Evolutionary conservation across 2,329 filamentous ascomycete species (phyloP).

Genomic region (Rhinocladiella similis): DNA sequence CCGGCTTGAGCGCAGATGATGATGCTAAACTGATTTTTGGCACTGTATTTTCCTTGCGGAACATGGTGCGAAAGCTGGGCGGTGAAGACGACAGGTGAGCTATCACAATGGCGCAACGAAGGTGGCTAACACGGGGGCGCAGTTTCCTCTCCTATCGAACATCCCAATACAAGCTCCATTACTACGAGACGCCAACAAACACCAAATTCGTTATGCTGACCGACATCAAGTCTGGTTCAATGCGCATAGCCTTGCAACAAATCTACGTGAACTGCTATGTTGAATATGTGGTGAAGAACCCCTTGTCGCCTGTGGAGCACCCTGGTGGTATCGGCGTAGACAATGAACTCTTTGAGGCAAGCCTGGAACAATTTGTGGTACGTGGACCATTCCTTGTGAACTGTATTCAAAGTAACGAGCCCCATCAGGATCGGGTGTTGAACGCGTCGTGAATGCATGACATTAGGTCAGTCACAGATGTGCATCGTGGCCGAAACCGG

Average conservation of each 20-base stretch:
- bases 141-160: slow-evolving; percentile 94
- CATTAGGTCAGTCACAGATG: too few species aligned
- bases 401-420: too few species aligned
- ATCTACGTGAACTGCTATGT: slow-evolving; percentile 99
- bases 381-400: slow-evolving; percentile 22
- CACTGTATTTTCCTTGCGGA: slow-evolving; percentile 91
- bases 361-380: slow-evolving; percentile 54
- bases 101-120: not conserved
- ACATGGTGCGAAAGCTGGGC: slow-evolving; percentile 94
- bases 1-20: slow-evolving; percentile 63
- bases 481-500: not conserved
- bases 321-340: slow-evolving; percentile 62
- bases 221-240: slow-evolving; percentile 82
- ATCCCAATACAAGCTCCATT: slow-evolving; percentile 95
- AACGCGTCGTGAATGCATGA: slow-evolving; percentile 22
- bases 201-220: slow-evolving; percentile 97
- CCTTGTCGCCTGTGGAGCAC: slow-evolving; percentile 62
- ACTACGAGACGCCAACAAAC: slow-evolving; percentile 95
- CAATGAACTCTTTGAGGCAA: slow-evolving; percentile 65
- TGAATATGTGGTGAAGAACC: slow-evolving; percentile 77
- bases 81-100: slow-evolving; percentile 76
- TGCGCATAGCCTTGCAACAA: slow-evolving; percentile 93
- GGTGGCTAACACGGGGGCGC: slow-evolving; percentile 23
- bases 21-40: slow-evolving; percentile 98
- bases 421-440: slow-evolving; percentile 28